phyloP scores from a whole-genome alignment of 73 alveolate species.

The Tetrahymena thermophila region DNA sequence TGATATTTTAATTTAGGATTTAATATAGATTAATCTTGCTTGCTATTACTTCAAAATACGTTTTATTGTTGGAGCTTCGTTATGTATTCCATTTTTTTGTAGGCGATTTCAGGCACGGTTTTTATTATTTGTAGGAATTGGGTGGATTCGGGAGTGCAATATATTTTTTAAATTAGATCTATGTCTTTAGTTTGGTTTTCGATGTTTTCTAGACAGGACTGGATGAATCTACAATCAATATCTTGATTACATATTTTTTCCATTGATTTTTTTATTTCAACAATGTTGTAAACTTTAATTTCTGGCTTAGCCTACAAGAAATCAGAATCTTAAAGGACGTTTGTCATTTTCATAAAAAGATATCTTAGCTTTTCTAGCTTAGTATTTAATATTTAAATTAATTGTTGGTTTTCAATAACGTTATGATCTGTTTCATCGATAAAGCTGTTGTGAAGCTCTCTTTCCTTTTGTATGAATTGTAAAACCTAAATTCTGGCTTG shows the following conservation, averaged over 20 bases:
- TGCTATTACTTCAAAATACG: neutral
- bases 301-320: neutral
- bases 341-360: neutral
- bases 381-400: neutral
- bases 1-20: too few relatives aligned
- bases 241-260: neutral
- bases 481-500: neutral
- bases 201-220: neutral
- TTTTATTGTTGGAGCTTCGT: neutral
- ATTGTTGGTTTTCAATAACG: neutral
- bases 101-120: neutral
- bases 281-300: neutral
- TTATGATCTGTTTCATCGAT: neutral
- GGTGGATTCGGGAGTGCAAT: neutral
- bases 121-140: neutral
- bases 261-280: neutral
- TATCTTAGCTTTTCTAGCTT: neutral
- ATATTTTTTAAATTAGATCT: neutral
- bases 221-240: neutral
- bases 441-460: neutral
- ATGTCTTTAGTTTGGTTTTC: neutral
- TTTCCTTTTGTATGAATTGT: neutral
- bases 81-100: neutral
- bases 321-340: neutral
- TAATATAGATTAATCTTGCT: too few relatives aligned